A percentile compares a stretch with the other conserved stretches of the same genome.
These are phyloP conservation scores for Penicillium pulvis DNA, from an alignment of 495 filamentous ascomycete species.

Conservation along the genomic window DNA sequence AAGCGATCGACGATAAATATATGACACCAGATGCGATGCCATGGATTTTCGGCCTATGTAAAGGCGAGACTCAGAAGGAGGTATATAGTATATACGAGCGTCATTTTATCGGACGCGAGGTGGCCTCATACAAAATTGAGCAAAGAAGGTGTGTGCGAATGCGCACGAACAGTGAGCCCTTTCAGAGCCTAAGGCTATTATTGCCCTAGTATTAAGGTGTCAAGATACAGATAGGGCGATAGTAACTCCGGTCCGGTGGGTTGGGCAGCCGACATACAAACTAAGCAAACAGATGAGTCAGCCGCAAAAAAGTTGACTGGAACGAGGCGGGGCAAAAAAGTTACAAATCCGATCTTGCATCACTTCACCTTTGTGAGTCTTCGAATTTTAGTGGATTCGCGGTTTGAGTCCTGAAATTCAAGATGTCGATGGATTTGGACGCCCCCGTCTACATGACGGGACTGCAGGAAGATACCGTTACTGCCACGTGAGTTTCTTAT, in stretches of 20 bases:
- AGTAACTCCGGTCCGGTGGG: not conserved
- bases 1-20: no score
- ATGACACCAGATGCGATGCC: no score
- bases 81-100: no score
- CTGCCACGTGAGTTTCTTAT: constrained; percentile 58
- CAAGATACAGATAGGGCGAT: not conserved
- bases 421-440: constrained; percentile 77
- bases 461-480: constrained; percentile 45
- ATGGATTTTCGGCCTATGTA: no score
- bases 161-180: no score
- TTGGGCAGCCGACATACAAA: constrained; percentile 18
- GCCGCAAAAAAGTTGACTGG: constrained; percentile 20
- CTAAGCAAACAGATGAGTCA: constrained; percentile 33
- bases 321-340: constrained; percentile 32
- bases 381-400: constrained; percentile 11
- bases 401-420: constrained; percentile 15
- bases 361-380: constrained; percentile 12
- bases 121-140: no score
- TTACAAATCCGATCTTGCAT: constrained; percentile 25
- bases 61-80: no score
- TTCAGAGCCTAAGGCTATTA: no score
- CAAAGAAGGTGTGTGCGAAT: no score
- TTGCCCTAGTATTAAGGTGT: no score
- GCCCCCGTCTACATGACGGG: constrained; percentile 57
- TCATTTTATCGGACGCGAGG: no score